Conservation (phyloP, 1,284 basidiomycete genomes). For the Sporisorium reilianum region DNA sequence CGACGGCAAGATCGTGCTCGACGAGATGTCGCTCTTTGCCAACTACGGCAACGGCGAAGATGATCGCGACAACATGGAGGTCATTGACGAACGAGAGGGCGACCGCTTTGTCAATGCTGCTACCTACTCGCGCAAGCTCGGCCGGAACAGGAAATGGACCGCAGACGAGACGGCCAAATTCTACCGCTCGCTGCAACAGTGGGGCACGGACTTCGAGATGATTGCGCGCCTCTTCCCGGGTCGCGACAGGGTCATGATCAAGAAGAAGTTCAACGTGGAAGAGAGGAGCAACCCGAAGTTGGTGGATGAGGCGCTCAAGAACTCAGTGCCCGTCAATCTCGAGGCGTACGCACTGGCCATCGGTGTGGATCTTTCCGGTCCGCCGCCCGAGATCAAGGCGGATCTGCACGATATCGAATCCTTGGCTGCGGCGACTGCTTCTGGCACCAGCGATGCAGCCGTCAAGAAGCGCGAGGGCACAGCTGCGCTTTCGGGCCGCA, state of each 20-base stretch:
- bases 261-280: conserved; percentile 89
- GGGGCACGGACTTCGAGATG: conserved; percentile 91
- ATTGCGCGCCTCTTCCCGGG: conserved; percentile 86
- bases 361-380: conserved; percentile 66
- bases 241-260: conserved; percentile 87
- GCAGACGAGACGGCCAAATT: conserved; percentile 86
- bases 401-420: conserved; percentile 37
- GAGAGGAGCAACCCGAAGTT: conserved; percentile 78
- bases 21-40: conserved; percentile 68
- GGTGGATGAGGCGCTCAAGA: conserved; percentile 61
- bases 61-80: conserved; percentile 78
- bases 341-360: conserved; percentile 62
- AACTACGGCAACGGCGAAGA: conserved; percentile 62
- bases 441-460: conserved; percentile 10
- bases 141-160: conserved; percentile 80
- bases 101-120: conserved; percentile 81
- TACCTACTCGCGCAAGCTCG: conserved; percentile 77
- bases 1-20: conserved; percentile 70
- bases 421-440: conserved; percentile 8
- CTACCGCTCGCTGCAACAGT: conserved; percentile 83
- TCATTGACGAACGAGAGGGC: conserved; percentile 82
- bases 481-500: conserved; percentile 22
- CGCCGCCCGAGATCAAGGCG: conserved; percentile 60
- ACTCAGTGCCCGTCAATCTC: conserved; percentile 61
- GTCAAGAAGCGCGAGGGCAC: conserved; percentile 43